Evolutionary conservation across 306 rosid species (phyloP).

Genomic region (Albizia julibrissin): DNA sequence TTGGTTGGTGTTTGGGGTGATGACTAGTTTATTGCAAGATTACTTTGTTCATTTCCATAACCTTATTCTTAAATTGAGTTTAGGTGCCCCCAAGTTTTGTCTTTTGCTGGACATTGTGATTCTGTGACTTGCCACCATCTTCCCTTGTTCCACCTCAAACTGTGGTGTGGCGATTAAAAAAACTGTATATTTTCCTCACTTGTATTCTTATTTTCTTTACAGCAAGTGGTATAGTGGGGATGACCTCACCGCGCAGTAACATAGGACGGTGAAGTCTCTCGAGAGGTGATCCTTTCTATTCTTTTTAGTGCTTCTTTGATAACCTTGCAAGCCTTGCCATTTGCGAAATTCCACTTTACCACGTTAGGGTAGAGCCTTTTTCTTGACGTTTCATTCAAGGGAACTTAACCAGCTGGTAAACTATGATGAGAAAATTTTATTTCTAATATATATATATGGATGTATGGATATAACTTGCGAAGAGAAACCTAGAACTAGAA

Average conservation of each 20-base stretch:
- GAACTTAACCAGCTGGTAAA: not conserved
- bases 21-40: slow-evolving; percentile 43
- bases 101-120: slow-evolving; percentile 23
- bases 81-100: slow-evolving; percentile 26
- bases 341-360: not conserved
- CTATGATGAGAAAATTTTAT: not conserved
- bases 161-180: not conserved
- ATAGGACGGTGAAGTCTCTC: not conserved
- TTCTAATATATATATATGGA: not conserved
- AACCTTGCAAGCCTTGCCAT: not conserved
- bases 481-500: not conserved
- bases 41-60: slow-evolving; percentile 41
- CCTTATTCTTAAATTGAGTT: slow-evolving; percentile 34
- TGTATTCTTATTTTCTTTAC: not conserved
- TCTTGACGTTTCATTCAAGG: not conserved
- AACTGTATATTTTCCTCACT: not conserved
- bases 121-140: not conserved
- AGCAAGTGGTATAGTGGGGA: no score
- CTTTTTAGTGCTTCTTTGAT: not conserved
- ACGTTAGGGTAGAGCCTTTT: not conserved
- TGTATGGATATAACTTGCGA: not conserved
- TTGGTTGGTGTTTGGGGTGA: slow-evolving; percentile 53
- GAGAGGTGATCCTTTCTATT: not conserved
- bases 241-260: not conserved
- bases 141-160: not conserved